phyloP scores from a whole-genome alignment of 1,139 yeast genomes.

The Yamadazyma membranifaciens region DNA sequence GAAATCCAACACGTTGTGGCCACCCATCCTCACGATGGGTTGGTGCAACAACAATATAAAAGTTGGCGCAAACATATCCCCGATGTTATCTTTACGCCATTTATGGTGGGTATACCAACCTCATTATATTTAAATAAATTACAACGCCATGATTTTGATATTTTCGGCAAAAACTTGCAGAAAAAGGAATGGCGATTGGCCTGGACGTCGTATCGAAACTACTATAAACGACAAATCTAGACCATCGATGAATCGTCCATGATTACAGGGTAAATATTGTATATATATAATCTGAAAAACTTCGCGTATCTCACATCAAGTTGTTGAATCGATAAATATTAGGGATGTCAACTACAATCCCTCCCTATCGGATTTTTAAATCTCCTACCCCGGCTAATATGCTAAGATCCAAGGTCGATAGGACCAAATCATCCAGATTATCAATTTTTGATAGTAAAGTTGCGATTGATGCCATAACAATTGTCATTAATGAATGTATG shows the following conservation, averaged over 20 bases:
- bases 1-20: constrained; percentile 30
- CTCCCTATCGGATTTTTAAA: constrained; percentile 7
- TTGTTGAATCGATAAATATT: background rate
- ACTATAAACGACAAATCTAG: constrained; percentile 32
- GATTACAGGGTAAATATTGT: background rate
- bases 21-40: constrained; percentile 24
- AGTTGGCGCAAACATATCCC: constrained; percentile 53
- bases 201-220: constrained; percentile 59
- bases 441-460: constrained; percentile 1
- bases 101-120: constrained; percentile 67
- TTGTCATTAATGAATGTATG: constrained; percentile 86
- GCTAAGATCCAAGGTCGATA: background rate
- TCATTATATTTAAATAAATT: constrained; percentile 58
- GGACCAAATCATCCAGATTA: background rate
- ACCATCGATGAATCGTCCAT: too few relatives aligned
- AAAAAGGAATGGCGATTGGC: constrained; percentile 73
- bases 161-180: constrained; percentile 47
- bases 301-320: background rate
- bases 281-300: background rate
- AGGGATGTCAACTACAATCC: constrained; percentile 1
- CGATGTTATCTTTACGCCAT: constrained; percentile 66
- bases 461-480: constrained; percentile 75
- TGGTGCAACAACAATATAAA: constrained; percentile 29
- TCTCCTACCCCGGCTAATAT: constrained; percentile 13
- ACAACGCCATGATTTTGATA: constrained; percentile 64